Evolutionary conservation across 495 filamentous ascomycete genomes (phyloP).

Genomic region (Oleoguttula mirabilis): DNA sequence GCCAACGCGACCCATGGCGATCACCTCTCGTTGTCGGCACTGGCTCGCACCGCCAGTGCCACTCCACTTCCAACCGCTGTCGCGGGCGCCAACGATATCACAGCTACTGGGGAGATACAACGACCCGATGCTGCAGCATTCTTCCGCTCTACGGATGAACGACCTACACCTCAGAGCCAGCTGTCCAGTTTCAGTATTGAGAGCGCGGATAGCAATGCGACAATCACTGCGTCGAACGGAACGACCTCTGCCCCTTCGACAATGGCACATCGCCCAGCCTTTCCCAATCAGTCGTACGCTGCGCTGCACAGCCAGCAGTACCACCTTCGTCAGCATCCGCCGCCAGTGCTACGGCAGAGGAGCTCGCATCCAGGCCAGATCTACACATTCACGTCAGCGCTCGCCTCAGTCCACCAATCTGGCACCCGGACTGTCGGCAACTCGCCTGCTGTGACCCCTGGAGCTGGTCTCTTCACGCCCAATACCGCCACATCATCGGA

Average conservation of each 20-base stretch:
- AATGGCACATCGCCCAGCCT: conserved; percentile 13
- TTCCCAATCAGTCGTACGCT: conserved; percentile 34
- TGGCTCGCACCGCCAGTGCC: not conserved
- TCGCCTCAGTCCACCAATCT: conserved; percentile 20
- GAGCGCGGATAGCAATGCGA: conserved; percentile 19
- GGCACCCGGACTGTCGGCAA: conserved; percentile 31
- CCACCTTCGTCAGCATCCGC: conserved; percentile 22
- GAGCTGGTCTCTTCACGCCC: conserved; percentile 28
- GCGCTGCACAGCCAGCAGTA: conserved; percentile 32
- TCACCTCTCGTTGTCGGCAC: not conserved
- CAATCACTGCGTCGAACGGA: conserved; percentile 24
- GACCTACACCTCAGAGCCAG: conserved; percentile 7
- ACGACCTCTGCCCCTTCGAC: conserved; percentile 15
- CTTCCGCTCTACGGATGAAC: not conserved
- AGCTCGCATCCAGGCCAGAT: conserved; percentile 27
- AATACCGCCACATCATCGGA: conserved; percentile 18
- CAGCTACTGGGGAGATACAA: conserved; percentile 9
- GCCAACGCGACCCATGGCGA: not conserved
- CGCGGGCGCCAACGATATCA: conserved; percentile 7
- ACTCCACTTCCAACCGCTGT: conserved; percentile 1
- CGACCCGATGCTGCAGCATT: not conserved
- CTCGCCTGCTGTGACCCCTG: conserved; percentile 30
- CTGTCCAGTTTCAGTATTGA: conserved; percentile 11
- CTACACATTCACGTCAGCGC: conserved; percentile 22
- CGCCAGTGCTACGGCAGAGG: conserved; percentile 23